These are phyloP conservation scores for Psidium guajava DNA, from an alignment of 345 rosid genomes.

Conservation along the genomic window DNA sequence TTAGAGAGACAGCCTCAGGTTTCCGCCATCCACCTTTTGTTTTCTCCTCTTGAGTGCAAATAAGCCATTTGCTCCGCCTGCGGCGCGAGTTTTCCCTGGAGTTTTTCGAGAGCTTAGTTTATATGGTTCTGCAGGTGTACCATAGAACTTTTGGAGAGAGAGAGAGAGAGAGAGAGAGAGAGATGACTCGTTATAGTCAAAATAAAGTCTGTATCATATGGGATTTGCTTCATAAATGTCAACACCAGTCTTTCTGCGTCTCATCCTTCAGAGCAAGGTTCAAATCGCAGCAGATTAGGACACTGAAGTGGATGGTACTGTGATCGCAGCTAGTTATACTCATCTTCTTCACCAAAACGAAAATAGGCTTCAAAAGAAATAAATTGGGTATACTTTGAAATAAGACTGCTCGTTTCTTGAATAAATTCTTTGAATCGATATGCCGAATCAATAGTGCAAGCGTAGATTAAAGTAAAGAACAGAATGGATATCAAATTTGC, in stretches of 20 bases:
- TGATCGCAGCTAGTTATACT: background rate
- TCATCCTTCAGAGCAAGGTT: background rate
- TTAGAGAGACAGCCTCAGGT: background rate
- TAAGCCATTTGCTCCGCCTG: background rate
- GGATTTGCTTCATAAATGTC: background rate
- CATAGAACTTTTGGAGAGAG: background rate
- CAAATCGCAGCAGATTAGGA: background rate
- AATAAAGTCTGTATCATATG: background rate
- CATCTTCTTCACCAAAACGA: background rate
- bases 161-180: background rate
- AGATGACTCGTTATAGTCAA: background rate
- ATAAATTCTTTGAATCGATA: background rate
- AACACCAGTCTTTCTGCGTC: background rate
- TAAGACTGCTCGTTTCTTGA: rapidly evolving
- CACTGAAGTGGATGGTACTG: background rate
- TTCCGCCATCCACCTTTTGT: background rate
- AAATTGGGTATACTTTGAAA: background rate
- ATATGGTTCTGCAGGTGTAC: background rate
- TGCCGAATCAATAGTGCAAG: background rate
- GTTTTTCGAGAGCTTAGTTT: background rate
- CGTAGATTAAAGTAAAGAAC: background rate
- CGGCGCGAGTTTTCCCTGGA: background rate
- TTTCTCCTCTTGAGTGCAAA: background rate
- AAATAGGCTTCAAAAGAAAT: background rate
- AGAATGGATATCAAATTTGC: background rate